Evolutionary conservation across 306 rosid species (phyloP).

Genomic region (Gleditsia sinensis): DNA sequence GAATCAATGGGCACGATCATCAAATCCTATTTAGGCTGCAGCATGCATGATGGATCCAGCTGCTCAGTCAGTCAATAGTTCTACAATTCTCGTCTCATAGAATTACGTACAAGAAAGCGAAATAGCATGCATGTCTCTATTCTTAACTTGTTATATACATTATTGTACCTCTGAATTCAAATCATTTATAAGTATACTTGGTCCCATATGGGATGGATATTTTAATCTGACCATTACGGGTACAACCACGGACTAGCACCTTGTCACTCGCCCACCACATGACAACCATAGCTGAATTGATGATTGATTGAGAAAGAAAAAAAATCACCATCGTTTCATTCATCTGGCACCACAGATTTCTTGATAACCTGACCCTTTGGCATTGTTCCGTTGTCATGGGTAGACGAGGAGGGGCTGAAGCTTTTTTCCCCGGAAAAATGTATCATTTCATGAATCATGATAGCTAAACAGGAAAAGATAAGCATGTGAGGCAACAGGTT

Average conservation of each 20-base stretch:
- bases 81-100: not conserved
- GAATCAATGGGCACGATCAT: too few species aligned
- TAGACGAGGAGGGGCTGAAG: not conserved
- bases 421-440: not conserved
- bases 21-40: too few species aligned
- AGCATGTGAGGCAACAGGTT: slow-evolving; percentile 43
- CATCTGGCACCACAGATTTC: not conserved
- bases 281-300: slow-evolving; percentile 3
- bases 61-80: too few species aligned
- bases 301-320: not conserved
- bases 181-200: too few species aligned
- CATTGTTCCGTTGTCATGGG: slow-evolving; percentile 32
- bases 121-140: too few species aligned
- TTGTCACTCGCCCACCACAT: not conserved
- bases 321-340: not conserved
- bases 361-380: slow-evolving; percentile 7
- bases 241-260: not conserved
- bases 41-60: too few species aligned
- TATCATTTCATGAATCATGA: slow-evolving; percentile 30
- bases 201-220: too few species aligned
- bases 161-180: too few species aligned
- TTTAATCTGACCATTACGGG: too few species aligned
- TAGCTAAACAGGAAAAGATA: slow-evolving; percentile 11
- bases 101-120: slow-evolving; percentile 16
- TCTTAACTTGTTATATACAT: too few species aligned